Base-by-base conservation (phyloP, 805 yeast genomes). In the Candida easanensis region DNA sequence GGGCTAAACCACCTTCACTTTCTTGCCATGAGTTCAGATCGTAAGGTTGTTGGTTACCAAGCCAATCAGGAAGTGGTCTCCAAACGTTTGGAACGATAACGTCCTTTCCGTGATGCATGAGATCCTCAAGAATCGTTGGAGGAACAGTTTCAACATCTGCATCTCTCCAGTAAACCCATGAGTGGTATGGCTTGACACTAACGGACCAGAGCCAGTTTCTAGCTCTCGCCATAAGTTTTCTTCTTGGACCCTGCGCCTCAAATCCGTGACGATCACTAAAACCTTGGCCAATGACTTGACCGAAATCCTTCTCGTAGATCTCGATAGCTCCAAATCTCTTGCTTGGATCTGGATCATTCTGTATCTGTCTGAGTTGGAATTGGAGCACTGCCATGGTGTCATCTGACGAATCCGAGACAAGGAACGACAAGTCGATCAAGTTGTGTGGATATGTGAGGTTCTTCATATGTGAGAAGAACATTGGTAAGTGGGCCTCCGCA, bases 81-180 rank as follows among this genome's bases (percentile, higher is more conserved):
- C 96, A 88, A 40, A 88, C 91, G 58, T 88, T 91, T 18, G 98
- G 98, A 22, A 91, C 97, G 41, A 91, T 88, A 23, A 91, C 93
- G 63, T 91, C 98, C 60, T 78, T 80, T 59, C 84, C 82, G 63
- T 88, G 96, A 56, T 80, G 85, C 97, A 91, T 91, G 54, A 91
- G 70, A 65, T 91, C 98, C 65, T 91, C 96, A 47, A 91, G 64
- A 49, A 91, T 82, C 1, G 96, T 83, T 1, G 82, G 74, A 11
- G 97, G 95, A 20, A 84, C 80, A 0, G 90, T 82, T 61, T 90
- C 96, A 11, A 91, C 96, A 65, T 91, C 98, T 10, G 95, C 97
- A 67, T 91, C 98, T 66, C 98, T 74, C 98, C 98, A 91, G 63
- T 91, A 89, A 7, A 91, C 97, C 85, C 90, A 89, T 7, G 95